phyloP scores from a whole-genome alignment of 345 rosid species.

The Gossypium sturtianum region DNA sequence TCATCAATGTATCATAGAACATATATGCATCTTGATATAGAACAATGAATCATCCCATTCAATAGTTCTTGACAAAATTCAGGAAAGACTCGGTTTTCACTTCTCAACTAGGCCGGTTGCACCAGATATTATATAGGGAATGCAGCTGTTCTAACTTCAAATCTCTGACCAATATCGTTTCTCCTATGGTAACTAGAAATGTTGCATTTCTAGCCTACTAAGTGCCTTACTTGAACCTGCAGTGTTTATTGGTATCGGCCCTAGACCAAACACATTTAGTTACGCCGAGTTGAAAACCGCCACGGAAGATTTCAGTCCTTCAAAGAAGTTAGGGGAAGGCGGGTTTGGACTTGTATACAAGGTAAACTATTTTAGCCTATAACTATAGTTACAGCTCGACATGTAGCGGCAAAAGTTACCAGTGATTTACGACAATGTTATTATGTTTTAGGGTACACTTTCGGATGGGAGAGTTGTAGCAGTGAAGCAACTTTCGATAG shows the following conservation, averaged over 20 bases:
- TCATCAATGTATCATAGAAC: not conserved
- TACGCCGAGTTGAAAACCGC: slow-evolving; percentile 30
- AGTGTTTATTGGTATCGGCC: slow-evolving; percentile 25
- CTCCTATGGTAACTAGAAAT: too few relatives aligned
- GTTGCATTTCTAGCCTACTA: not conserved
- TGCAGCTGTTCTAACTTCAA: too few relatives aligned
- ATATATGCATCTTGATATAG: not conserved
- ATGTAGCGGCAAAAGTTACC: not conserved
- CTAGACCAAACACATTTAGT: slow-evolving; percentile 28
- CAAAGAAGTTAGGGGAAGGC: slow-evolving; percentile 36
- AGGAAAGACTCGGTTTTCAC: not conserved
- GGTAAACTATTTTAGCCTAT: slow-evolving; percentile 13
- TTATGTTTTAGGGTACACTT: slow-evolving; percentile 25
- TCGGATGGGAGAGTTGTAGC: slow-evolving; percentile 35
- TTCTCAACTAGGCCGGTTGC: too few relatives aligned
- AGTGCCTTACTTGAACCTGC: slow-evolving; percentile 8
- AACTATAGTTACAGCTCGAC: not conserved
- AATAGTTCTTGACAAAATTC: too few relatives aligned
- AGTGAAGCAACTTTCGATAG: slow-evolving; percentile 34
- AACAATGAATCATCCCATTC: too few relatives aligned
- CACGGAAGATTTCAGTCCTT: slow-evolving; percentile 27
- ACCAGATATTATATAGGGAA: too few relatives aligned
- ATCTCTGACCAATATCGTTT: too few relatives aligned
- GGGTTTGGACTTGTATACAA: slow-evolving; percentile 36
- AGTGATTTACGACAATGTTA: not conserved